Conservation (phyloP, 371 early-diverging fungal genomes). For the Gilbertella persicaria region DNA sequence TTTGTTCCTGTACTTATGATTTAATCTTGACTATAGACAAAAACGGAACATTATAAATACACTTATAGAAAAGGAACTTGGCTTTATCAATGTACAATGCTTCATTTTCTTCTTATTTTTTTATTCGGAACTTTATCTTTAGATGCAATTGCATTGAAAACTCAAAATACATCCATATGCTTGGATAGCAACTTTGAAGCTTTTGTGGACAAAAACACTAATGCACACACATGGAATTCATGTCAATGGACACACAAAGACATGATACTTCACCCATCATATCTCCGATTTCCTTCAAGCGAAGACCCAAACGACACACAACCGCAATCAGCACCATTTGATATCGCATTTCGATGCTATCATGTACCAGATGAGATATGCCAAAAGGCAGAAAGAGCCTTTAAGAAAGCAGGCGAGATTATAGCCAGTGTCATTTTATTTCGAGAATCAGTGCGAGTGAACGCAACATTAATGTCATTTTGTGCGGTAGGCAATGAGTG, state of each 20-base stretch:
- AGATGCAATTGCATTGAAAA: background rate
- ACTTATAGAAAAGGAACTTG: no score
- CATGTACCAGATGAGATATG: conserved; percentile 16
- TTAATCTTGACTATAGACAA: no score
- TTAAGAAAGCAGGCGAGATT: conserved; percentile 30
- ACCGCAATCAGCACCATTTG: conserved; percentile 2
- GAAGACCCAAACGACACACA: background rate
- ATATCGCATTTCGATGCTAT: conserved; percentile 15
- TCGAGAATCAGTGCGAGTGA: conserved; percentile 33
- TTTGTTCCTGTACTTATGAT: no score
- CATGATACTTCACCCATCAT: background rate
- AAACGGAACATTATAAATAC: no score
- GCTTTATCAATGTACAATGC: no score
- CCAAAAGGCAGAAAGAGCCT: conserved; percentile 32
- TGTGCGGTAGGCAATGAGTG: conserved; percentile 36
- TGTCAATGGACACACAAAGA: background rate
- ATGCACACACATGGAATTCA: conserved; percentile 2
- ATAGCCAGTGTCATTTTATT: conserved; percentile 30
- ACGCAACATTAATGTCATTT: conserved; percentile 49
- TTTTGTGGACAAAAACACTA: background rate
- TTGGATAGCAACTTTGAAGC: conserved; percentile 9
- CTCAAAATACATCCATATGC: background rate
- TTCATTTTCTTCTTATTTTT: background rate
- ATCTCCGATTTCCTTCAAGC: conserved; percentile 1
- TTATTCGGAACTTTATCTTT: conserved; percentile 1